These are phyloP conservation scores for Scutellaria baicalensis DNA, from an alignment of 257 asterid species.

Conservation along the genomic window DNA sequence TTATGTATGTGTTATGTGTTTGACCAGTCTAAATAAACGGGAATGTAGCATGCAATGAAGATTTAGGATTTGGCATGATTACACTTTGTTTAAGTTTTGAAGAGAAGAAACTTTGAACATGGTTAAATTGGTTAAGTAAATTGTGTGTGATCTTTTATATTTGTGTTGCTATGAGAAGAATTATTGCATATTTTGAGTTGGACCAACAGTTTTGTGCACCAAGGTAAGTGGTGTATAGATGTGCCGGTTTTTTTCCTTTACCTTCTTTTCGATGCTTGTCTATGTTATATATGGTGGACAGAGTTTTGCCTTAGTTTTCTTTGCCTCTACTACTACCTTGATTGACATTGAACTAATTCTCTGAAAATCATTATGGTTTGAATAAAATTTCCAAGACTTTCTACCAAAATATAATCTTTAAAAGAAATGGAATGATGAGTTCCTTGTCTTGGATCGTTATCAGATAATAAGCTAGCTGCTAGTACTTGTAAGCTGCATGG, in stretches of 20 bases:
- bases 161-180: neutral
- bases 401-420: neutral
- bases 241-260: neutral
- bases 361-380: neutral
- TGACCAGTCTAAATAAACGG: neutral
- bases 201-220: neutral
- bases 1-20: neutral
- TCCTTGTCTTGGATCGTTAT: neutral
- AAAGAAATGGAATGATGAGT: neutral
- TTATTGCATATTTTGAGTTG: neutral
- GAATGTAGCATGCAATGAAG: neutral
- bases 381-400: neutral
- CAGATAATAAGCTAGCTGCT: neutral
- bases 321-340: neutral
- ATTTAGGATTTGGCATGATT: neutral
- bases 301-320: neutral
- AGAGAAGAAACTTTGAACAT: neutral
- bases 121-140: neutral
- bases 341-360: neutral
- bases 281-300: neutral
- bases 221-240: neutral
- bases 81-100: neutral
- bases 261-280: neutral
- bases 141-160: neutral
- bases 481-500: neutral